Evolutionary conservation across 441 rosid genomes (phyloP), one percentile per base, ranked within the genome.

Genomic region (Erysimum cheiri): DNA sequence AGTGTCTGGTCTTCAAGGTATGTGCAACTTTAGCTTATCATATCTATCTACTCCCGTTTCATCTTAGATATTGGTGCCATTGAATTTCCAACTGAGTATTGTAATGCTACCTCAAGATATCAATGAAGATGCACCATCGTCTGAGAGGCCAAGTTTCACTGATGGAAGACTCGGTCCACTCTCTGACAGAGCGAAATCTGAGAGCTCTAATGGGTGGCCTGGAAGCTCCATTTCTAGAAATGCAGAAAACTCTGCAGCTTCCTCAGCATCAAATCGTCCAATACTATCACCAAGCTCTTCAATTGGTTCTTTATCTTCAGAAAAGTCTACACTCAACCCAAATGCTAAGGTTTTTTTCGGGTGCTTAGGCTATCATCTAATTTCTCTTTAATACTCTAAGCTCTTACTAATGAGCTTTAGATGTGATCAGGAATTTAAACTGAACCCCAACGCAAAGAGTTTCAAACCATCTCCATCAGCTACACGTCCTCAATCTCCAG

Each of bases 371-470:
- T 41, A 33, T 43, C 48, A 71, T 61, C 43, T 29, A 12, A 8
- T 14, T 49, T 47, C 57, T 15, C 57, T 32, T 7, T 24, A 8
- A 5, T n/a, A 28, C 36, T 19, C 5, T 26, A 26, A 29, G 32
- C 28, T 14, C 32, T 7, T 57, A 43, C 33, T 47, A 62, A 74
- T 8, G 24, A 37, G 46, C 19, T 19, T 73, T 32, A 37, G 41
- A 59, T 73, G 36, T 71, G 52, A 8, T 57, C 88, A 95, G 98
- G 99, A 95, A 84, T 95, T 92, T 77, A 95, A 82, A 72, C 85
- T 89, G 54, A 95, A 95, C 80, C 98, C 98, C 31, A 88, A 95
- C 72, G 98, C 99, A 33, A 91, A 91, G 88, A 92, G 97, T 75
- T 95, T 90, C 76, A 76, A 75, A 40, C 99, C 97, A 29, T 84